Conservation (phyloP, 2,329 filamentous ascomycete genomes). For the Fusarium albidum region DNA sequence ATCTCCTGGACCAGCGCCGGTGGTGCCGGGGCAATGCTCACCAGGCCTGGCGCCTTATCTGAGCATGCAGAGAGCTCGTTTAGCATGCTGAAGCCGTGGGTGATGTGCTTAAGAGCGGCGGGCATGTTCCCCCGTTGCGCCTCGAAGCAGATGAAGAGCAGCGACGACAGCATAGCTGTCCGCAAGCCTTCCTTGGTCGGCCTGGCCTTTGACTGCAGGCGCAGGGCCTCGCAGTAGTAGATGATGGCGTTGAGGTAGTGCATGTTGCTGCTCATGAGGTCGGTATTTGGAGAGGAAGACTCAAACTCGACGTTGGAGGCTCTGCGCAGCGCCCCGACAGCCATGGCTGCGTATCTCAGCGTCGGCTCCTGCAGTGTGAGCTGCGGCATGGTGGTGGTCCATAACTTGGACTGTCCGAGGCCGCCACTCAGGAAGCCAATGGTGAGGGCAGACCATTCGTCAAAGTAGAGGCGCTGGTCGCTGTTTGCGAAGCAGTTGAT, state of each 20-base stretch:
- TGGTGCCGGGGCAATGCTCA: conserved; percentile 49
- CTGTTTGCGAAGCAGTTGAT: conserved; percentile 45
- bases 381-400: conserved; percentile 52
- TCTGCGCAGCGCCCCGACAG: conserved; percentile 50
- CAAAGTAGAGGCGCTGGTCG: conserved; percentile 48
- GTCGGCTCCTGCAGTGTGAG: conserved; percentile 49
- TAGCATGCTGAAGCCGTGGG: conserved; percentile 51
- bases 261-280: conserved; percentile 41
- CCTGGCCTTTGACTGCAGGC: conserved; percentile 48
- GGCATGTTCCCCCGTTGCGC: conserved; percentile 50
- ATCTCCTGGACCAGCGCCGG: conserved; percentile 49
- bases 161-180: conserved; percentile 49
- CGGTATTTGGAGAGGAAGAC: conserved; percentile 21
- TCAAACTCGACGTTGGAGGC: conserved; percentile 41
- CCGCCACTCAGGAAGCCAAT: conserved; percentile 47
- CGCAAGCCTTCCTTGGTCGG: conserved; percentile 48
- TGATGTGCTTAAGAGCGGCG: conserved; percentile 51
- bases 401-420: conserved; percentile 45
- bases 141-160: conserved; percentile 53
- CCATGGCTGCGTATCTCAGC: conserved; percentile 51
- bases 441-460: conserved; percentile 49
- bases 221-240: conserved; percentile 53
- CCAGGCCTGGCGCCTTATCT: conserved; percentile 45
- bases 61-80: conserved; percentile 50
- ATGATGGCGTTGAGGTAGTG: conserved; percentile 52